Evolutionary conservation across 2,329 filamentous ascomycete genomes (phyloP).

Genomic region (Epichloe glyceriae): DNA sequence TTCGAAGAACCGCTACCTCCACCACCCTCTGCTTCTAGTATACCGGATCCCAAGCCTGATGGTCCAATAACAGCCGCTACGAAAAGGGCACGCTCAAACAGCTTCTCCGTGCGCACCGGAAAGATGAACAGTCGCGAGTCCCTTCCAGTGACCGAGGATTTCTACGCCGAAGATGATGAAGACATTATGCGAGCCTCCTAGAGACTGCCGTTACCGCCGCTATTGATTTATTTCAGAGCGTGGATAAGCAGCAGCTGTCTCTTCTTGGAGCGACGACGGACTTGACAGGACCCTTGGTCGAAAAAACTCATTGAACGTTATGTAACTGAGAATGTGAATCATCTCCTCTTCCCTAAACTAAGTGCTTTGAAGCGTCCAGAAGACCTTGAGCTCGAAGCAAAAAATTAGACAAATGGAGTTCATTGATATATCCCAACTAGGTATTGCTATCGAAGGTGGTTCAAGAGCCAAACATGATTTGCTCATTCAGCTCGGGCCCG

Average conservation of each 20-base stretch:
- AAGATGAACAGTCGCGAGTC: conserved; percentile 20
- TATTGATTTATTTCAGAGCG: conserved; percentile 89
- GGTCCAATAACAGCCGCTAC: conserved; percentile 42
- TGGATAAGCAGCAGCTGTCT: conserved; percentile 91
- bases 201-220: conserved; percentile 87
- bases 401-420: conserved; percentile 89
- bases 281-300: conserved; percentile 80
- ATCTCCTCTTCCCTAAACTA: conserved; percentile 73
- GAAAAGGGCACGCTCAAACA: conserved; percentile 42
- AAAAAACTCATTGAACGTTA: conserved; percentile 89
- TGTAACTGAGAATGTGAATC: conserved; percentile 83
- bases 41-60: conserved; percentile 45
- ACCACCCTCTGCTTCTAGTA: conserved; percentile 48
- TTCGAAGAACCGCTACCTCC: conserved; percentile 76
- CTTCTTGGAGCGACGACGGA: conserved; percentile 86
- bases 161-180: conserved; percentile 80
- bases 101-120: conserved; percentile 23
- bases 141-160: conserved; percentile 44
- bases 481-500: conserved; percentile 59
- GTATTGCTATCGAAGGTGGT: conserved; percentile 72
- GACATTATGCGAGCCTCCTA: conserved; percentile 77
- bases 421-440: conserved; percentile 89
- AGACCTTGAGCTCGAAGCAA: conserved; percentile 76
- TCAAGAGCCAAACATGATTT: conserved; percentile 69
- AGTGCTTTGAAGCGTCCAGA: conserved; percentile 66